Percentiles rank a stretch among this genome's conserved stretches.
phyloP scores from a whole-genome alignment of 2,329 filamentous ascomycete species.

The Cladosporium sp. region DNA sequence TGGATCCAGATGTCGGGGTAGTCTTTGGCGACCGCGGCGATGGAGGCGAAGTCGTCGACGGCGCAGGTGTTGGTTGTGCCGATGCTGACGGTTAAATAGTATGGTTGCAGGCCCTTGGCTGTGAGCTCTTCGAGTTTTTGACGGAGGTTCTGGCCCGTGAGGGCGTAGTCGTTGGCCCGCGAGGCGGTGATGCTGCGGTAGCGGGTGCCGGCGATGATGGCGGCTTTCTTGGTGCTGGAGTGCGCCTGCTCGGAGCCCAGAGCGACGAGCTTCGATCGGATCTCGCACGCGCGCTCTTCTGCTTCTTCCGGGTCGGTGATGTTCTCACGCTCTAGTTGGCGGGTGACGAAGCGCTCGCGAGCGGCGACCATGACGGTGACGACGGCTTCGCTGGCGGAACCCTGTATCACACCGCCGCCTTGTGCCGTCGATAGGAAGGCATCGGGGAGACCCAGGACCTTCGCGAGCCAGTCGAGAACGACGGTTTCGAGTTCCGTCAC shows the following conservation, averaged over 20 bases:
- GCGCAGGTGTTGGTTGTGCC: conserved; percentile 87
- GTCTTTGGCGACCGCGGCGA: conserved; percentile 51
- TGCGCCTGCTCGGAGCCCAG: conserved; percentile 75
- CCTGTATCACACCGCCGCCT: conserved; percentile 91
- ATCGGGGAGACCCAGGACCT: conserved; percentile 64
- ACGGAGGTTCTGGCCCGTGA: conserved; percentile 60
- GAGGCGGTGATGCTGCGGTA: conserved; percentile 63
- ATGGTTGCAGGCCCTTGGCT: conserved; percentile 68
- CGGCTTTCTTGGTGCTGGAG: conserved; percentile 79
- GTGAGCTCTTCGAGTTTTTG: conserved; percentile 59
- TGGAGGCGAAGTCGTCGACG: conserved; percentile 70
- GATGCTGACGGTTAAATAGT: conserved; percentile 76
- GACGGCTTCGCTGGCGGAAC: conserved; percentile 80
- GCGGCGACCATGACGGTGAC: conserved; percentile 83
- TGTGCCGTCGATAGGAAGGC: conserved; percentile 67
- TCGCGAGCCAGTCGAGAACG: conserved; percentile 84
- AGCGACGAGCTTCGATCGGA: conserved; percentile 68
- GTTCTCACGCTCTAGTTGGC: conserved; percentile 48
- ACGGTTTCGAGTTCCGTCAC: conserved; percentile 91
- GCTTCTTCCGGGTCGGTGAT: conserved; percentile 46
- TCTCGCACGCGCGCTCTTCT: conserved; percentile 62
- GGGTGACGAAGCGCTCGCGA: conserved; percentile 67
- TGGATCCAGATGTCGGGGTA: conserved; percentile 76
- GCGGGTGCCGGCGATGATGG: conserved; percentile 77
- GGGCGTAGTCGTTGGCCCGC: conserved; percentile 58